A percentile compares a stretch with the other conserved stretches of the same genome.
phyloP scores from a whole-genome alignment of 495 filamentous ascomycete genomes.

The Xylaria nigripes region DNA sequence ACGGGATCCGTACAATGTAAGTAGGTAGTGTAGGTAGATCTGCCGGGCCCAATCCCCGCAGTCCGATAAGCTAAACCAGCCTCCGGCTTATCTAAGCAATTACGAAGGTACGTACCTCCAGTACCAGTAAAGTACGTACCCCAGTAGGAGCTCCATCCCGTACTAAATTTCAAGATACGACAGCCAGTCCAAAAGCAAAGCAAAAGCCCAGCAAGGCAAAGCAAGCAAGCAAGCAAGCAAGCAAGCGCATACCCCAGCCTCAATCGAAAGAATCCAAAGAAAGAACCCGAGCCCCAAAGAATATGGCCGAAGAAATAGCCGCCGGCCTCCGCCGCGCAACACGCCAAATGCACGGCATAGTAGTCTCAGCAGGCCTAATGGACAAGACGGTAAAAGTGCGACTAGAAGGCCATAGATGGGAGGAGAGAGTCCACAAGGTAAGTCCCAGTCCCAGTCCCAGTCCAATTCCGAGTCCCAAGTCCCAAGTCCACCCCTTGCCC shows the following conservation, averaged over 20 bases:
- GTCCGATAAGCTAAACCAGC: not conserved
- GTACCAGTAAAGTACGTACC: no score
- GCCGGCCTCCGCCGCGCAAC: conserved; percentile 20
- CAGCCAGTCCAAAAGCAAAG: no score
- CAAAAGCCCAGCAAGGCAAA: no score
- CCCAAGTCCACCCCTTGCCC: not conserved
- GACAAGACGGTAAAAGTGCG: conserved; percentile 62
- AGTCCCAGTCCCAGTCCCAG: not conserved
- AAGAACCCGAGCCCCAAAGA: not conserved
- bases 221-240: no score
- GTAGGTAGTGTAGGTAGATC: no score
- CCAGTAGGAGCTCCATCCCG: no score
- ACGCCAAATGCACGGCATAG: conserved; percentile 45
- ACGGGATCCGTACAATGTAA: no score
- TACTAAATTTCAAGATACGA: no score
- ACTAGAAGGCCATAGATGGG: conserved; percentile 53
- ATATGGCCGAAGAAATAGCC: conserved; percentile 27
- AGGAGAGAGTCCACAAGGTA: conserved; percentile 49
- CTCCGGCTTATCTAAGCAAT: not conserved
- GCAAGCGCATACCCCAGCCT: no score
- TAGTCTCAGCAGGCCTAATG: conserved; percentile 63
- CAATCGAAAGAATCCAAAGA: not conserved
- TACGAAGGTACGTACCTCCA: not conserved
- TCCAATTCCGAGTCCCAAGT: no score
- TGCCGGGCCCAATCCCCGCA: not conserved